These are phyloP conservation scores for Candida gorgasii DNA, from an alignment of 805 yeast genomes.

Conservation along the genomic window DNA sequence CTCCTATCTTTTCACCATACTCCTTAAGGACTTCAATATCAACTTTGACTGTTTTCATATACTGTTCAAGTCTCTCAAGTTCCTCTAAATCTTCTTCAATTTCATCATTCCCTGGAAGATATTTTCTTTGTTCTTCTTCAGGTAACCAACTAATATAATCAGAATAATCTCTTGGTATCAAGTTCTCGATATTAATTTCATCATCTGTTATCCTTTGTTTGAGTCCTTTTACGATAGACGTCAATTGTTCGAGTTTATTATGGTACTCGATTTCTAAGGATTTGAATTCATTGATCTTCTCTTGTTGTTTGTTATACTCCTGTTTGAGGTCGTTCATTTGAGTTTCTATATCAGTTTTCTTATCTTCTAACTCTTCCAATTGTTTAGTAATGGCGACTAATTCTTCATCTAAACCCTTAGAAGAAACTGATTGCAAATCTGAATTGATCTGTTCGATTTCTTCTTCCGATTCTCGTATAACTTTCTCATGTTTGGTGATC, in stretches of 20 bases:
- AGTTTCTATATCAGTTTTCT: conserved; percentile 41
- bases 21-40: conserved; percentile 78
- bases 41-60: conserved; percentile 56
- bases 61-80: conserved; percentile 50
- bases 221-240: conserved; percentile 53
- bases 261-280: conserved; percentile 67
- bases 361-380: conserved; percentile 33
- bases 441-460: conserved; percentile 41
- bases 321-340: conserved; percentile 35
- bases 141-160: conserved; percentile 53
- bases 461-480: conserved; percentile 43
- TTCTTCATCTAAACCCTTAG: conserved; percentile 25
- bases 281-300: conserved; percentile 55
- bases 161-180: conserved; percentile 56
- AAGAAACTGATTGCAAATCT: conserved; percentile 24
- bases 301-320: conserved; percentile 36
- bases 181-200: conserved; percentile 40
- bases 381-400: conserved; percentile 31
- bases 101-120: conserved; percentile 37
- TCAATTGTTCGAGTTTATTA: conserved; percentile 60
- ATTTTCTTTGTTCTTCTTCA: conserved; percentile 36
- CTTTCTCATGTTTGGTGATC: conserved; percentile 52
- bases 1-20: conserved; percentile 66
- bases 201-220: conserved; percentile 36
- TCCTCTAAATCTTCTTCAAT: conserved; percentile 51